phyloP scores from a whole-genome alignment of 2,329 filamentous ascomycete species.

The Xylariaceae sp. region DNA sequence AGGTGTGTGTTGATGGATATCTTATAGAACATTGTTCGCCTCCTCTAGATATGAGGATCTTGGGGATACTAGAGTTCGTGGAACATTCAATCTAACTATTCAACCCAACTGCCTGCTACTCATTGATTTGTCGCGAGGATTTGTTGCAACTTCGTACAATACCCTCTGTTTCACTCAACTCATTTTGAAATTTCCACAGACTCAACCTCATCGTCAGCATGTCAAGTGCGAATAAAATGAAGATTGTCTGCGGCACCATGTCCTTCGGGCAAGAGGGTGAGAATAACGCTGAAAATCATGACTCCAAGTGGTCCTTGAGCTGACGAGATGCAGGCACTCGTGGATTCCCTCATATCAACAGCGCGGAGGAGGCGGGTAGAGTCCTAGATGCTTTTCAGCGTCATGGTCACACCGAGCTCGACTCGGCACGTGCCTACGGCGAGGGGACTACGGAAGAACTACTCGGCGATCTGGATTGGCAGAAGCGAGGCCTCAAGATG shows the following conservation, averaged over 20 bases:
- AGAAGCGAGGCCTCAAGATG: slow-evolving; percentile 36
- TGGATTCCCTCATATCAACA: slow-evolving; percentile 13
- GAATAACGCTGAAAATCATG: neutral
- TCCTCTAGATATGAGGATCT: too few species aligned
- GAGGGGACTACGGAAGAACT: slow-evolving; percentile 58
- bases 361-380: slow-evolving; percentile 31
- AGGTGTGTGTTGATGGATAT: too few species aligned
- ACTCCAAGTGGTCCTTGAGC: neutral
- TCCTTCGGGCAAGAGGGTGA: slow-evolving; percentile 9
- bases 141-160: neutral
- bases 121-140: too few species aligned
- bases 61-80: too few species aligned
- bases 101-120: too few species aligned
- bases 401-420: slow-evolving; percentile 62
- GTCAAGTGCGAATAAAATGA: slow-evolving; percentile 8
- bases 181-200: neutral
- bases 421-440: slow-evolving; percentile 61
- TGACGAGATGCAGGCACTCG: slow-evolving; percentile 3
- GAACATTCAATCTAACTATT: too few species aligned
- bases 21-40: too few species aligned
- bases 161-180: neutral
- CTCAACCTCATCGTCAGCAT: neutral
- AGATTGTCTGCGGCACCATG: slow-evolving; percentile 15
- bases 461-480: slow-evolving; percentile 38
- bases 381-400: slow-evolving; percentile 62